Evolutionary conservation across 305 asterid genomes (phyloP), one percentile per base, ranked within the genome.

Genomic region (Fraxinus greggii): DNA sequence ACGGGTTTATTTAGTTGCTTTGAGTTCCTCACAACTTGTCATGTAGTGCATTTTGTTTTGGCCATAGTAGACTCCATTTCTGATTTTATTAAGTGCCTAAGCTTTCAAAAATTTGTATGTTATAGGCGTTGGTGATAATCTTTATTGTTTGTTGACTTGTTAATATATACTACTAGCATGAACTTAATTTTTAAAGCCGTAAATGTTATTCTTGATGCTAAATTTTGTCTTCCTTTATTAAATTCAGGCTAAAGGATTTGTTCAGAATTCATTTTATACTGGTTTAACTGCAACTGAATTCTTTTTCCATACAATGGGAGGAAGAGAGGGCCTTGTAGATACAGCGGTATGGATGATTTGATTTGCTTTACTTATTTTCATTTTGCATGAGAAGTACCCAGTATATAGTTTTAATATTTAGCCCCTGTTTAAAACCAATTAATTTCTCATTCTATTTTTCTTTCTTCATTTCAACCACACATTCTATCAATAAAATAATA

Each of bases 221-320:
- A 82, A 63, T 54, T 65, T 80, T 78, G 72, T 82, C 79, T 78
- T 65, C 74, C 15, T 78, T 65, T 69, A 72, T 42, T 78, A 77
- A 73, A 13, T 87, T 86, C 93, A 94, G 99, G 99, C 99, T 56
- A 96, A 93, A 83, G 99, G 99, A 19, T 96, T 96, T 40, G 99
- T 94, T 80, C 97, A 93, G 85, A 95, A 94, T 89, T 96, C 99
- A 77, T 96, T 94, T 88, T 94, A 92, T 78, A 90, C 93, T 59
- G 99, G 99, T 80, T 85, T 96, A 84, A 89, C 92, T 28, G 97
- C 98, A 7, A 92, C 98, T 19, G 99, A 96, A 83, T 96, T 96
- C 88, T 96, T 96, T 89, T 96, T 96, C 89, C 99, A 96, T 89
- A 94, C 99, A 84, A 96, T 95, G 99, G 99, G 93, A 26, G 99